Percentiles rank a stretch among this genome's conserved stretches.
phyloP scores from a whole-genome alignment of 306 rosid species.

The Corylus avellana region DNA sequence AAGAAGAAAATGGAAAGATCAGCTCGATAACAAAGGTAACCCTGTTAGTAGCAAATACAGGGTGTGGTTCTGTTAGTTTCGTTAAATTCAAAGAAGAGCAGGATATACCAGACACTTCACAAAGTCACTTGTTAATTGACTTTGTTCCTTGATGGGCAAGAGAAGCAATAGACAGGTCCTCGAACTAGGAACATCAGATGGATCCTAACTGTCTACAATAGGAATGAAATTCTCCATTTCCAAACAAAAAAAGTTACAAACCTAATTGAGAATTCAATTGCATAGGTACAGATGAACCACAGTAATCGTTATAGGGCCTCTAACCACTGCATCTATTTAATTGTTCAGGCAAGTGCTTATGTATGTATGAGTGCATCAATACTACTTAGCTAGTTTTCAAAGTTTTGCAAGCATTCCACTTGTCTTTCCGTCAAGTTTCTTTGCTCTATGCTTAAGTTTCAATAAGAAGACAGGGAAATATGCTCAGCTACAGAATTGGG shows the following conservation, averaged over 20 bases:
- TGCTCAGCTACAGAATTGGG: background rate
- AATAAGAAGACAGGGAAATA: background rate
- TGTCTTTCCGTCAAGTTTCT: background rate
- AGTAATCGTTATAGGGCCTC: too few relatives aligned
- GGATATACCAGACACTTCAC: background rate
- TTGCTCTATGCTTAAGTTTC: background rate
- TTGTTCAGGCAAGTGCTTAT: background rate
- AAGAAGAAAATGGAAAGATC: background rate
- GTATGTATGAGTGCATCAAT: background rate
- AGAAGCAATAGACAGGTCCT: background rate
- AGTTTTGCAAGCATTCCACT: background rate
- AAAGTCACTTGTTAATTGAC: background rate
- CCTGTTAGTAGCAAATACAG: background rate
- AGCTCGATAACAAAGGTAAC: too few relatives aligned
- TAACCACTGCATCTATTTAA: background rate
- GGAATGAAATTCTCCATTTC: slow-evolving; percentile 1
- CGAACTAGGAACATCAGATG: background rate
- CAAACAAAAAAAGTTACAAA: background rate
- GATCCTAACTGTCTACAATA: background rate
- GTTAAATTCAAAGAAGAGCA: background rate
- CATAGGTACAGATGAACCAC: too few relatives aligned
- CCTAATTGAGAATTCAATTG: background rate
- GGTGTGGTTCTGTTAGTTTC: background rate
- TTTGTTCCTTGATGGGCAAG: background rate
- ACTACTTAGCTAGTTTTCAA: background rate